Conservation (phyloP, 108 stramenopile genomes). For the Aurantiochytrium sp. region DNA sequence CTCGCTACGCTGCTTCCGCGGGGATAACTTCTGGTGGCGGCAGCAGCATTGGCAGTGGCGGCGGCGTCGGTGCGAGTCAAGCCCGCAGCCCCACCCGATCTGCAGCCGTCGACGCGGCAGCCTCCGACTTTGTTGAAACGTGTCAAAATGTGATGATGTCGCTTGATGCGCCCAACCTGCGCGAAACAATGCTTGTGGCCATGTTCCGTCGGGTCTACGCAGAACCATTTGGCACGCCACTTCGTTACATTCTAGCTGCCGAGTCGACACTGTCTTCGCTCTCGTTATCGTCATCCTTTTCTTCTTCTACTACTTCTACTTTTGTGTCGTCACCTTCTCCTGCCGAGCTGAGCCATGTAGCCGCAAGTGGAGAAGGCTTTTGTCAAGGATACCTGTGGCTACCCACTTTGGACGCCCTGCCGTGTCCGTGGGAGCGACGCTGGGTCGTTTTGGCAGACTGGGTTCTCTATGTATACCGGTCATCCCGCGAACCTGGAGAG, state of each 20-base stretch:
- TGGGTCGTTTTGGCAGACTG: background rate
- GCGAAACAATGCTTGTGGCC: background rate
- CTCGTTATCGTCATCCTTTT: background rate
- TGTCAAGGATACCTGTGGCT: background rate
- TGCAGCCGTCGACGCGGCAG: background rate
- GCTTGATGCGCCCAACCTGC: background rate
- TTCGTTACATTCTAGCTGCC: background rate
- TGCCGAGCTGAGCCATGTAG: too few species aligned
- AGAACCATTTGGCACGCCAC: background rate
- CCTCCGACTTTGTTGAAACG: background rate
- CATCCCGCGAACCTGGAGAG: background rate
- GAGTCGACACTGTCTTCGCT: background rate
- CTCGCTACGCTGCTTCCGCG: background rate
- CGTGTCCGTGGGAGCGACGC: background rate
- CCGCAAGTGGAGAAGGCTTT: background rate
- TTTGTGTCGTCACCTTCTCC: too few species aligned
- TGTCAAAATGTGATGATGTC: background rate
- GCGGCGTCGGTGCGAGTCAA: too few species aligned
- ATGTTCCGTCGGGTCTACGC: background rate
- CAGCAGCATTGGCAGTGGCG: too few species aligned
- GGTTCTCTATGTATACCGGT: background rate
- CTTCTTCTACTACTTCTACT: background rate
- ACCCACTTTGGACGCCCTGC: background rate
- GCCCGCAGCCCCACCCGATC: background rate
- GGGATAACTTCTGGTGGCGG: too few species aligned